phyloP scores from a whole-genome alignment of 2,329 filamentous ascomycete species.

The Fusarium pilosicola region DNA sequence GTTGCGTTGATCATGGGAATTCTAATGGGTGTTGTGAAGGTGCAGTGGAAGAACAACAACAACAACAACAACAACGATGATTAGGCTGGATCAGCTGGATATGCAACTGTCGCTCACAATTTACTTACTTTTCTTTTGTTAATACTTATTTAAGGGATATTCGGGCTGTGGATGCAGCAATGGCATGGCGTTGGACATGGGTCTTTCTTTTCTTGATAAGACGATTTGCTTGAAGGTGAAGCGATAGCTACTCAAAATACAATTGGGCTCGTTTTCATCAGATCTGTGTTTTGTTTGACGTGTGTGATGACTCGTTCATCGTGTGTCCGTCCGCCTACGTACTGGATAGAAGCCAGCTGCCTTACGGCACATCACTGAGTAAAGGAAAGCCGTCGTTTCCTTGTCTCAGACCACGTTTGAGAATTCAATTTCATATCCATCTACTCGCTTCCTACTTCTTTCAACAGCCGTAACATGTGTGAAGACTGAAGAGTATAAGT shows the following conservation, averaged over 20 bases:
- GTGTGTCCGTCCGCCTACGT: neutral
- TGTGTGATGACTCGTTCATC: neutral
- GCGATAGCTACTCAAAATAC: neutral
- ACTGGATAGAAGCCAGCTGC: no score
- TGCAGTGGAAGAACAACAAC: slow-evolving; percentile 28
- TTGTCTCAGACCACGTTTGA: neutral
- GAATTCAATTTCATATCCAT: no score
- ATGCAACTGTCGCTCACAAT: neutral
- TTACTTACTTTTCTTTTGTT: neutral
- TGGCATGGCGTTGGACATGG: slow-evolving; percentile 13
- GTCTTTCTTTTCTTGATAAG: neutral
- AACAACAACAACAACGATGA: slow-evolving; percentile 10
- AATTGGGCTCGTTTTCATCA: neutral
- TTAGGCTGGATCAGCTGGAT: neutral
- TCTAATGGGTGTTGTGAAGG: slow-evolving; percentile 42
- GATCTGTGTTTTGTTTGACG: no score
- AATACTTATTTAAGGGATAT: neutral
- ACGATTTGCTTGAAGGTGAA: neutral
- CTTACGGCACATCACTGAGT: neutral
- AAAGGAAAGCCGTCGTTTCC: neutral
- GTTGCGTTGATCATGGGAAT: slow-evolving; percentile 43
- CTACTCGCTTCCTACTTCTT: neutral
- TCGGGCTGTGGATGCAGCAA: neutral
- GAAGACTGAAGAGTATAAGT: neutral
- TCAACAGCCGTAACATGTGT: neutral